Conservation (phyloP, 176 grass and related monocot species). For the Coix lacrymajobi region DNA sequence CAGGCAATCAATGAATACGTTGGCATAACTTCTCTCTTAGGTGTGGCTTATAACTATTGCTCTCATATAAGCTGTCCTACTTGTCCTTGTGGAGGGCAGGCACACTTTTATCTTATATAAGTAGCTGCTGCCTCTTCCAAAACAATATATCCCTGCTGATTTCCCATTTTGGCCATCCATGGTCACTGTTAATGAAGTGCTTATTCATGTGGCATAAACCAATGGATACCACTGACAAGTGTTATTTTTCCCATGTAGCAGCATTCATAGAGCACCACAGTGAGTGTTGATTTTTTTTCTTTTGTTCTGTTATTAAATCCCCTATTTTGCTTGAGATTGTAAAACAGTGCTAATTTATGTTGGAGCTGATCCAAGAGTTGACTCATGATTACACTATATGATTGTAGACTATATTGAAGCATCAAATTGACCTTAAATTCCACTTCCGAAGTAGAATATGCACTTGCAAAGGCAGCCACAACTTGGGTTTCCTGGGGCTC, state of each 20-base stretch:
- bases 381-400: background rate
- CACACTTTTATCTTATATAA: background rate
- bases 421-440: background rate
- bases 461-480: background rate
- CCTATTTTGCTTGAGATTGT: background rate
- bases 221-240: background rate
- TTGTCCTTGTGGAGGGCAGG: slow-evolving; percentile 1
- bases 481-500: background rate
- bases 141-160: background rate
- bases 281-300: background rate
- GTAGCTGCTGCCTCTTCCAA: background rate
- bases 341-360: background rate
- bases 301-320: background rate
- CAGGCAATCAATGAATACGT: background rate
- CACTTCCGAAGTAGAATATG: background rate
- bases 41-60: background rate
- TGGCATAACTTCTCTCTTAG: background rate
- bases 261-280: background rate
- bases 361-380: background rate
- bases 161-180: background rate
- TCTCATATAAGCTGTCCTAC: slow-evolving; percentile 7
- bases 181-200: background rate
- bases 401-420: background rate
- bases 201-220: background rate
- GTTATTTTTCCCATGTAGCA: background rate